phyloP scores from a whole-genome alignment of 441 rosid species.

The Adansonia grandidieri region DNA sequence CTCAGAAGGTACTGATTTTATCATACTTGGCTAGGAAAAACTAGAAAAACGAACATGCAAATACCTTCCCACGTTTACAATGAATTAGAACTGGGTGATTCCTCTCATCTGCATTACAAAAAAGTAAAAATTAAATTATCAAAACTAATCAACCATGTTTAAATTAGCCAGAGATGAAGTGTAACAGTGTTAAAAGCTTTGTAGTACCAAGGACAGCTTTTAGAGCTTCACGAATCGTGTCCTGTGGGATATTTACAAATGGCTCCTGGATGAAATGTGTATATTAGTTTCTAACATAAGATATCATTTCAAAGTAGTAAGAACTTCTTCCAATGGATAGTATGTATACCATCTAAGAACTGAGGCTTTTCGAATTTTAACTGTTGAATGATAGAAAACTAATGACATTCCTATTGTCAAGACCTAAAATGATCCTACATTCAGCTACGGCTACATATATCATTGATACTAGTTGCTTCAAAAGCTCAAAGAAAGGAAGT shows the following conservation, averaged over 20 bases:
- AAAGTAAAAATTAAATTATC: slow-evolving; percentile 6
- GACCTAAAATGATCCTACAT: slow-evolving; percentile 17
- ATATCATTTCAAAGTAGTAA: slow-evolving; percentile 1
- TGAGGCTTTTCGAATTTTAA: not conserved
- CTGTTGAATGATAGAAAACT: not conserved
- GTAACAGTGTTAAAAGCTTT: slow-evolving; percentile 19
- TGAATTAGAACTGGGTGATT: slow-evolving; percentile 76
- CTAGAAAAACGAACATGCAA: slow-evolving; percentile 3
- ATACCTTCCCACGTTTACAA: slow-evolving; percentile 80
- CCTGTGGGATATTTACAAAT: slow-evolving; percentile 68
- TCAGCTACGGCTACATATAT: not conserved
- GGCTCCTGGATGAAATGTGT: slow-evolving; percentile 65
- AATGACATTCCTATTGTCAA: not conserved
- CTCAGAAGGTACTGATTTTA: slow-evolving; percentile 20
- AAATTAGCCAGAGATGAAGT: slow-evolving; percentile 17
- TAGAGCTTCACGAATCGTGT: slow-evolving; percentile 69
- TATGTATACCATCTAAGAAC: no score
- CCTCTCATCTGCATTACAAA: slow-evolving; percentile 53
- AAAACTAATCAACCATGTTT: slow-evolving; percentile 3
- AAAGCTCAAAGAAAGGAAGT: not conserved
- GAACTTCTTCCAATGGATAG: not conserved
- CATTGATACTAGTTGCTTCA: not conserved
- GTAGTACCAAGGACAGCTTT: slow-evolving; percentile 63
- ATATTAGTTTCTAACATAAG: slow-evolving; percentile 17
- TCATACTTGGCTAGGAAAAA: not conserved